A percentile compares a stretch with the other conserved stretches of the same genome.
Evolutionary conservation across 805 yeast genomes (phyloP).

Genomic region (Lipomyces oligophaga): DNA sequence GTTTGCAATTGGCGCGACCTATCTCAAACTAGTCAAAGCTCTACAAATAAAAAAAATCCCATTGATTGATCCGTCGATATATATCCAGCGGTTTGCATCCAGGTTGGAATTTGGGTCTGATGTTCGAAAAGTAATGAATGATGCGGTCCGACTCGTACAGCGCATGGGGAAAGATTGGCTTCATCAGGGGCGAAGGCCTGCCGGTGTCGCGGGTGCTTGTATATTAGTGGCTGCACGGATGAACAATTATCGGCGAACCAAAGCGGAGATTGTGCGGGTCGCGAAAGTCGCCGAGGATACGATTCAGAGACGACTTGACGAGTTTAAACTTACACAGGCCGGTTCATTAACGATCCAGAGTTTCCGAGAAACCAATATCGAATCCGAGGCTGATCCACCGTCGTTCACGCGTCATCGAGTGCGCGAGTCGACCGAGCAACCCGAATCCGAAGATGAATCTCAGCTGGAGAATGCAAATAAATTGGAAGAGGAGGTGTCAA

Average conservation of each 20-base stretch:
- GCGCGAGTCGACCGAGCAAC: constrained; percentile 36
- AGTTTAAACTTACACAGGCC: constrained; percentile 73
- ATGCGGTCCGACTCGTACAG: constrained; percentile 81
- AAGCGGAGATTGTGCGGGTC: constrained; percentile 88
- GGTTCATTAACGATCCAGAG: constrained; percentile 68
- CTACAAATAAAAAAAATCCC: constrained; percentile 76
- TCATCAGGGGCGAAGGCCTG: constrained; percentile 94
- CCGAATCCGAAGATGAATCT: constrained; percentile 26
- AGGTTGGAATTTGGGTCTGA: constrained; percentile 69
- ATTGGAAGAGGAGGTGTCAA: constrained; percentile 30
- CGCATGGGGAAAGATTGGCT: constrained; percentile 96
- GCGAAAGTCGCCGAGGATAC: constrained; percentile 96
- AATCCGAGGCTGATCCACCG: constrained; percentile 70
- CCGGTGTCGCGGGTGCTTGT: constrained; percentile 98
- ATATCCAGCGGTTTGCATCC: constrained; percentile 90
- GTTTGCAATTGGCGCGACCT: constrained; percentile 93
- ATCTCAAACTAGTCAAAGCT: constrained; percentile 84
- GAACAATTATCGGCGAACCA: constrained; percentile 90
- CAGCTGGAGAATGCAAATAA: neutral
- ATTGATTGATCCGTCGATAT: constrained; percentile 88
- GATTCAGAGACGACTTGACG: constrained; percentile 81
- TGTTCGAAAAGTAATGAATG: constrained; percentile 67
- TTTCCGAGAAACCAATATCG: constrained; percentile 53
- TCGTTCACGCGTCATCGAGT: constrained; percentile 63
- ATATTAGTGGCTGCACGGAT: constrained; percentile 88